Base-by-base conservation (phyloP, 2,329 filamentous ascomycete species). In the Botrytis tulipae region DNA sequence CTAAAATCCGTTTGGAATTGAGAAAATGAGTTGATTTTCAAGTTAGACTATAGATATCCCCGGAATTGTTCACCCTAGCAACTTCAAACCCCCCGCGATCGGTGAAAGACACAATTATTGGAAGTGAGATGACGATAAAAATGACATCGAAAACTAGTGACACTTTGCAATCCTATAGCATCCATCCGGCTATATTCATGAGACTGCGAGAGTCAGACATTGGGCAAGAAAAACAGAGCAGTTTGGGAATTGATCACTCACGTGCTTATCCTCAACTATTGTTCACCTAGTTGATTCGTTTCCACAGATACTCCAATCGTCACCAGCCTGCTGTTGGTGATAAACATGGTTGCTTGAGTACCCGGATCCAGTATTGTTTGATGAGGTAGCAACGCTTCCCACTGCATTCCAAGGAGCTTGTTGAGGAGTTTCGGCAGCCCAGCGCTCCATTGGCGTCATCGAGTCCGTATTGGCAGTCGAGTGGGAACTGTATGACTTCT, bases 261-360 rank as follows among this genome's bases (percentile, higher is more conserved):
- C 37, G 29, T 29, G 25, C 16, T 42, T 2, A 44, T 63, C 18
- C 40, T 1, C 22, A 18, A 14, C 22, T 37, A 29, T 25, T 37
- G 3, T 37, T 22, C 57, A 44, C 9, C 12, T 32, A 2, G 40
- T 67, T 46, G 70, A 72, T 14, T 25, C 20, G 12, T 72, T 72
- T 16, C 37, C 70, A 16, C 48, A 60, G 12, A 46, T 18, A 59
- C 70, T 72, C 70, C 70, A 72, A 37, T 67, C 48, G 2, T 67
- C 70, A 35, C 14, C 22, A 25, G 32, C 12, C 9, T 59, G 48
- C n/a, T 66, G 35, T 9, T 60, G 62, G 4, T 35, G 37, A 42
- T 57, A 1, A 20, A 10, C 48, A 65, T 29, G 4, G 1, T n/a
- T 51, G 22, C 14, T 12, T 40, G 32, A 29, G 8, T 25, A 29